Conservation (phyloP, 495 filamentous ascomycete genomes). For the Penicillium ochrochloron region DNA sequence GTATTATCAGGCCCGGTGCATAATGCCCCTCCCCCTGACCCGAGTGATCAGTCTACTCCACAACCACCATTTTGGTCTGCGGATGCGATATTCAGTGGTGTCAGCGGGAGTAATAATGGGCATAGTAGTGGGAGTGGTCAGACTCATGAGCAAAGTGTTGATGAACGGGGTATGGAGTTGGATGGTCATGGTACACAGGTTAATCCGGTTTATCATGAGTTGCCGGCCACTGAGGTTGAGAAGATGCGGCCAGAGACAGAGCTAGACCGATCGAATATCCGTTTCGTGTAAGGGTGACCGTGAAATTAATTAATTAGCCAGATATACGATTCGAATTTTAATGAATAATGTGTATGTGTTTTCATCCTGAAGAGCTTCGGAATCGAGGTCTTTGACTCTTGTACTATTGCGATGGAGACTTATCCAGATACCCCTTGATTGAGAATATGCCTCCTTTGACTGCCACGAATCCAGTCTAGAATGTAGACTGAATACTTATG, state of each 20-base stretch:
- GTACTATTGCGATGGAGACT: too few relatives aligned
- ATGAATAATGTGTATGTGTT: not conserved
- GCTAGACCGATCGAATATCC: not conserved
- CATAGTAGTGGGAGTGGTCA: constrained; percentile 17
- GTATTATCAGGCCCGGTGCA: constrained; percentile 25
- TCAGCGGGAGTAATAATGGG: constrained; percentile 14
- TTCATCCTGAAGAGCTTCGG: too few relatives aligned
- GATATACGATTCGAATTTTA: not conserved
- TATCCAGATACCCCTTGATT: not conserved
- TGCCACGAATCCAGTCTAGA: too few relatives aligned
- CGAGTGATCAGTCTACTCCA: constrained; percentile 13
- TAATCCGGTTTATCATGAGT: constrained; percentile 27
- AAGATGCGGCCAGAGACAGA: constrained; percentile 4
- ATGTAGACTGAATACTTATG: too few relatives aligned
- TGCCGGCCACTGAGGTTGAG: constrained; percentile 15
- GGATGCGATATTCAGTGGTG: constrained; percentile 15
- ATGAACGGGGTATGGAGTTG: constrained; percentile 22
- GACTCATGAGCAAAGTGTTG: constrained; percentile 16
- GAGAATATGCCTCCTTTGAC: not conserved
- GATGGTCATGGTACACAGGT: constrained; percentile 23
- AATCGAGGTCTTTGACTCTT: too few relatives aligned
- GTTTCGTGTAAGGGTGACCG: not conserved
- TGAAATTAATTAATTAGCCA: not conserved
- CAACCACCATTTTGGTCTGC: constrained; percentile 24
- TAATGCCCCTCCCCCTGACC: constrained; percentile 15